These are phyloP conservation scores for Penicillium sp. DNA, from an alignment of 2,329 filamentous ascomycete genomes.

Conservation along the genomic window DNA sequence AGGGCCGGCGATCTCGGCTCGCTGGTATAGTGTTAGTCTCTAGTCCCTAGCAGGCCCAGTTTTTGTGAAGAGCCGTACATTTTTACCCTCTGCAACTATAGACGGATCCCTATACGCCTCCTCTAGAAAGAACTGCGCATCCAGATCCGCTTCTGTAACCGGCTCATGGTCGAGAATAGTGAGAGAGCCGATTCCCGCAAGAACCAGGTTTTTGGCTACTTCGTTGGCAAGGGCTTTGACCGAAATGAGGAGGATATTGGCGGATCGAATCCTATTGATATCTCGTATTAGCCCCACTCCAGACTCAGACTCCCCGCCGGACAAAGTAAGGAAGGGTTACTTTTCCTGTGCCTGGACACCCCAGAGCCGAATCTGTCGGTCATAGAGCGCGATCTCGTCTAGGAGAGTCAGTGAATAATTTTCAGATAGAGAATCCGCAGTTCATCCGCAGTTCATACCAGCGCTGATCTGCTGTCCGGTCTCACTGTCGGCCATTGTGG, in stretches of 20 bases:
- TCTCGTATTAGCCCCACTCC: slow-evolving; percentile 1
- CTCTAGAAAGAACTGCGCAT: slow-evolving; percentile 80
- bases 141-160: slow-evolving; percentile 79
- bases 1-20: slow-evolving; percentile 78
- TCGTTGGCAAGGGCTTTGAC: slow-evolving; percentile 89
- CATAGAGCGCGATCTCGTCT: slow-evolving; percentile 97
- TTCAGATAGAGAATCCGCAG: not conserved
- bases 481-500: slow-evolving; percentile 30
- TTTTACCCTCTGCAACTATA: slow-evolving; percentile 65
- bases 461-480: slow-evolving; percentile 38
- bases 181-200: slow-evolving; percentile 87
- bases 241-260: slow-evolving; percentile 86
- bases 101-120: slow-evolving; percentile 55
- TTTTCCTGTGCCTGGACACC: slow-evolving; percentile 90
- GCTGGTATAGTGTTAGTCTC: slow-evolving; percentile 47
- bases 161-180: slow-evolving; percentile 81
- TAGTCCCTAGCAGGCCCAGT: not conserved
- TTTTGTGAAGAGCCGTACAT: slow-evolving; percentile 48
- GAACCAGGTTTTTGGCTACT: slow-evolving; percentile 94
- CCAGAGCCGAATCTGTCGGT: slow-evolving; percentile 96
- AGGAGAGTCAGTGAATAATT: not conserved
- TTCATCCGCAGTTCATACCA: slow-evolving; percentile 27
- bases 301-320: too few relatives aligned
- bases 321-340: slow-evolving; percentile 40
- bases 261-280: slow-evolving; percentile 72